A percentile compares a stretch with the other conserved stretches of the same genome.
Evolutionary conservation across 176 grass and related monocot species (phyloP).

Genomic region (Poa annua): DNA sequence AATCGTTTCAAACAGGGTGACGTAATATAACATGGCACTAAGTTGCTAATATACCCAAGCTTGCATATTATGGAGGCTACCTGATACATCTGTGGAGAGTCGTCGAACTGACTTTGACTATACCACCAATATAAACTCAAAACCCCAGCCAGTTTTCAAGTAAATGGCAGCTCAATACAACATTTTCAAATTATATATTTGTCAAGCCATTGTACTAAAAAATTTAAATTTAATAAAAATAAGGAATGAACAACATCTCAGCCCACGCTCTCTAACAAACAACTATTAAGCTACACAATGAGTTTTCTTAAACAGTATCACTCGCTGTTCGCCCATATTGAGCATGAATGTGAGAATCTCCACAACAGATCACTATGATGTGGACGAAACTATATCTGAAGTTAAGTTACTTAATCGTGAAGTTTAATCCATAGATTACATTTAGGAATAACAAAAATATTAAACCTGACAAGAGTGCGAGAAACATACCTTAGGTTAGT

Average conservation of each 20-base stretch:
- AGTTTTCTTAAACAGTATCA: slow-evolving; percentile 1
- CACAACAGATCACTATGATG: slow-evolving; percentile 19
- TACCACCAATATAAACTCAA: neutral
- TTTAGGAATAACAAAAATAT: neutral
- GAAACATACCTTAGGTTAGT: too few species aligned
- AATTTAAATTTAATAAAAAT: slow-evolving; percentile 7
- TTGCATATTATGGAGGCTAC: neutral
- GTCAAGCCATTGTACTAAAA: slow-evolving; percentile 2
- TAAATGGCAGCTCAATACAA: neutral
- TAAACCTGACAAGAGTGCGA: too few species aligned
- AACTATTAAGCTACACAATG: neutral
- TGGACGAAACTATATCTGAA: slow-evolving; percentile 17
- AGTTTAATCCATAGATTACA: slow-evolving; percentile 8
- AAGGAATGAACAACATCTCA: slow-evolving; percentile 30
- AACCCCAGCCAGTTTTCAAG: neutral
- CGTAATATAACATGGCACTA: neutral
- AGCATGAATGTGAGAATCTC: neutral
- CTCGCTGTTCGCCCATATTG: neutral
- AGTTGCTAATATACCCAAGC: slow-evolving; percentile 23
- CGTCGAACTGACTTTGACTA: neutral
- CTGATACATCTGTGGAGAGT: neutral
- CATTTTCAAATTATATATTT: slow-evolving; percentile 15
- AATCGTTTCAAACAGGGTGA: neutral
- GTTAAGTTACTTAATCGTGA: neutral
- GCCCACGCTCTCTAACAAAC: neutral